Percentiles rank a stretch among this genome's conserved stretches.
Evolutionary conservation across 1,139 yeast genomes (phyloP).

Genomic region (Taphrina wiesneri): DNA sequence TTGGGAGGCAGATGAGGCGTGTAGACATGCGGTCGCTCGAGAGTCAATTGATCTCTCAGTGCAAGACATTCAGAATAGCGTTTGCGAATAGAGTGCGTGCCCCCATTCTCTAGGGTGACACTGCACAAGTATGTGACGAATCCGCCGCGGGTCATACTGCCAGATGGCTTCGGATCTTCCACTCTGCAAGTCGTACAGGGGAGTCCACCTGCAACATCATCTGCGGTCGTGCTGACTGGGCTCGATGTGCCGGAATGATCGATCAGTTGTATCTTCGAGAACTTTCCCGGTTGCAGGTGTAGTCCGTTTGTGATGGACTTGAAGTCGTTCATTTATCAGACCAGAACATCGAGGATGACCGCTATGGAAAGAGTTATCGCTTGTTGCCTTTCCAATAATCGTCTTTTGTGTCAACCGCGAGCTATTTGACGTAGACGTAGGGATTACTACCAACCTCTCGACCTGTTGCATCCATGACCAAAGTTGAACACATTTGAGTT

Average conservation of each 20-base stretch:
- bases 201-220: neutral
- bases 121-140: conserved; percentile 13
- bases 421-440: too few relatives aligned
- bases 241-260: neutral
- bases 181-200: conserved; percentile 7
- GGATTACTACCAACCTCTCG: too few relatives aligned
- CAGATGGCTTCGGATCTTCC: neutral
- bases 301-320: conserved; percentile 1
- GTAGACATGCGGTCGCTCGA: neutral
- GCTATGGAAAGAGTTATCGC: neutral
- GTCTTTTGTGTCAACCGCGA: too few relatives aligned
- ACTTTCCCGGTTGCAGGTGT: neutral
- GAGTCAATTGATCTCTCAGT: neutral
- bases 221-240: neutral
- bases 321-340: conserved; percentile 3
- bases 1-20: conserved; percentile 17
- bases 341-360: neutral
- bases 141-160: conserved; percentile 8
- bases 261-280: neutral
- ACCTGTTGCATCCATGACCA: too few relatives aligned
- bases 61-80: conserved; percentile 18
- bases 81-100: conserved; percentile 2
- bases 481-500: too few relatives aligned
- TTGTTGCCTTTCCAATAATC: neutral
- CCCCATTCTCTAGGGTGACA: neutral